These are phyloP conservation scores for Acanthamoeba quina DNA, from an alignment of 208 protist genomes.

Conservation along the genomic window DNA sequence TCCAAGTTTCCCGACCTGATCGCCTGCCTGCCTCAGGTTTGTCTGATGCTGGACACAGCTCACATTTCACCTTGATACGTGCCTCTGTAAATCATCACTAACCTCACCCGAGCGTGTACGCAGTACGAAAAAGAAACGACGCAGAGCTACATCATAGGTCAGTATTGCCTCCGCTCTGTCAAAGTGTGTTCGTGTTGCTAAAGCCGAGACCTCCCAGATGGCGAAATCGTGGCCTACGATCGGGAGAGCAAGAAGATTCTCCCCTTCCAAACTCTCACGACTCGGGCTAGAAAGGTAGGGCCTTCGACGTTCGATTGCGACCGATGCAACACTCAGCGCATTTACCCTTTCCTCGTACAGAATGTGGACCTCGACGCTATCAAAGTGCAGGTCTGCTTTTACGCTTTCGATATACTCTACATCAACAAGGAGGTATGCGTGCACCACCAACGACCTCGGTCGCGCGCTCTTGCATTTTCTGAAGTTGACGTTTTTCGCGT, in stretches of 20 bases:
- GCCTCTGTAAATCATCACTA: too few species aligned
- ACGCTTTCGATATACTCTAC: conserved; percentile 99
- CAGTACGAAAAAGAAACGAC: conserved; percentile 3
- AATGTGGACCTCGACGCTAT: conserved; percentile 94
- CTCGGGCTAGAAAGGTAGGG: conserved; percentile 86
- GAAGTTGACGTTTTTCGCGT: background rate
- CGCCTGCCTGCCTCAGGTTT: background rate
- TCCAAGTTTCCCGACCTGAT: conserved; percentile 98
- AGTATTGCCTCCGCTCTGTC: conserved; percentile 88
- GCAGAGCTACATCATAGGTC: conserved; percentile 82
- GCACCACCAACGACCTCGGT: too few species aligned
- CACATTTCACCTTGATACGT: background rate
- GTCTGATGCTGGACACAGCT: background rate
- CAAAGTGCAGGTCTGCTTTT: conserved; percentile 98
- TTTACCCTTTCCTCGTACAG: conserved; percentile 76
- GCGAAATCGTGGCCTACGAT: conserved; percentile 98
- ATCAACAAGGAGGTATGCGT: conserved; percentile 94
- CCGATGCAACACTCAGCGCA: conserved; percentile 86
- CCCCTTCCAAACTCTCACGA: conserved; percentile 95
- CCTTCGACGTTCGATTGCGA: background rate
- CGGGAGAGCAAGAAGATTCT: conserved; percentile 93
- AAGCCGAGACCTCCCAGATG: conserved; percentile 90
- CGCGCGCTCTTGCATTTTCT: background rate
- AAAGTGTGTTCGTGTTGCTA: background rate
- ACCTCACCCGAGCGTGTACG: conserved; percentile 12